Conservation (phyloP, 345 rosid species). For the Bruguiera gymnorhiza region DNA sequence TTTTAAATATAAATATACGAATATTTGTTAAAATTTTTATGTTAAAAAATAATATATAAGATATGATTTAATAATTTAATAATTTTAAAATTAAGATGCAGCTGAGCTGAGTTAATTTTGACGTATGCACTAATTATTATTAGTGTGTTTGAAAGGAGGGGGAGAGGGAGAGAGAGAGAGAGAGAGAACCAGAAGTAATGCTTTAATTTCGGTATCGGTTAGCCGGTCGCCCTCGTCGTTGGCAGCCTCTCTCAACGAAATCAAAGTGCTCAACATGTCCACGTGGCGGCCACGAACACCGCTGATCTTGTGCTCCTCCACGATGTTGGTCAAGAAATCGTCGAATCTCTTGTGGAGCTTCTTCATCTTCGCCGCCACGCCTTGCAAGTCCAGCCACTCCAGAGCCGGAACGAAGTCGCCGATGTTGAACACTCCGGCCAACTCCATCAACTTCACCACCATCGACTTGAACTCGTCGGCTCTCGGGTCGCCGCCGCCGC, state of each 20-base stretch:
- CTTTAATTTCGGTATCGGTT: constrained; percentile 85
- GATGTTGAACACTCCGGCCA: constrained; percentile 81
- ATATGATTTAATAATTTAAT: too few relatives aligned
- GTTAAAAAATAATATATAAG: too few relatives aligned
- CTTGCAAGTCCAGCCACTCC: constrained; percentile 81
- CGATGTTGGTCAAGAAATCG: constrained; percentile 46
- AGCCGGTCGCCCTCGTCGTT: constrained; percentile 54
- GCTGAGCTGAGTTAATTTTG: too few relatives aligned
- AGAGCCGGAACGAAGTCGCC: constrained; percentile 82
- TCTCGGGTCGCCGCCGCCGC: constrained; percentile 44
- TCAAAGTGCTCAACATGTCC: constrained; percentile 58
- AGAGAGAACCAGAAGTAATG: constrained; percentile 57
- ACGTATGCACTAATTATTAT: too few relatives aligned
- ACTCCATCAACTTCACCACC: constrained; percentile 82
- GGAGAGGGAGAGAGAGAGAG: not conserved
- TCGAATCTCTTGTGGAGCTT: constrained; percentile 73
- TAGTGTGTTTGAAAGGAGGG: too few relatives aligned
- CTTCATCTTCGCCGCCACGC: constrained; percentile 85
- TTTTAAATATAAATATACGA: too few relatives aligned
- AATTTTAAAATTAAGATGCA: too few relatives aligned
- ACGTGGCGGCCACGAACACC: constrained; percentile 20
- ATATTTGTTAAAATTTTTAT: too few relatives aligned
- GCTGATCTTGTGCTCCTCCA: constrained; percentile 56
- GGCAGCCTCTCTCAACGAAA: constrained; percentile 38
- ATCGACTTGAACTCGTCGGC: constrained; percentile 86